Evolutionary conservation across 2,329 filamentous ascomycete species (phyloP), one percentile per base, ranked within the genome.

Genomic region (Aspergillus pseudotamarii): DNA sequence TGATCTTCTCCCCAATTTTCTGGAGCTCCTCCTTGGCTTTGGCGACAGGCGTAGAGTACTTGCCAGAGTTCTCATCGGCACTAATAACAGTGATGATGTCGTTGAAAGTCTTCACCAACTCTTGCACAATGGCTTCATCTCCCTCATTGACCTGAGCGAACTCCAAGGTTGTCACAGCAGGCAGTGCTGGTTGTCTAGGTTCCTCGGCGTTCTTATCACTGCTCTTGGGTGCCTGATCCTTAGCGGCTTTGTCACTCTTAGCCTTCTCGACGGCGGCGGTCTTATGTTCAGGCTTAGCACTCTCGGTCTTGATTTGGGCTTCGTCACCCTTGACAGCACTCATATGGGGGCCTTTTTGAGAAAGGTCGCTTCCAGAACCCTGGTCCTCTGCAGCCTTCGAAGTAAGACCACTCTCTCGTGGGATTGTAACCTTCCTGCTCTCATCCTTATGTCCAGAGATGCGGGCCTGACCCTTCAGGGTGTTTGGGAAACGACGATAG

Each of bases 51-150:
- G 87, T 85, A 58, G 88, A 88, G 80, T 95, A 97, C 78, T 91
- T 93, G 69, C 85, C 85, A 66, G 90, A 87, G 62, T 92, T 88
- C 65, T 90, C 88, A 76, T 97, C 94, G 62, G 91, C 91, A 78
- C 97, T 97, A 76, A 97, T 89, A 54, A 96, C 92, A 10, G 92
- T 89, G 75, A 99, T 97, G 72, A 99, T 90, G 78, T 96, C 93
- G 81, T 99, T 99, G 71, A 99, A 86, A 81, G 97, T 94, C 81
- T 92, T 94, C 64, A 96, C 93, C 6, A 99, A 84, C 73, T 98
- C 93, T 79, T 97, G 93, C 26, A 98, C 91, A 41, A 97, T 86
- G 32, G 92, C 91, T 76, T 98, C 94, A 64, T 89, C 88, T 59
- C 91, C 92, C 71, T 93, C 87, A 59, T 87, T 85, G 28, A 96